These are phyloP conservation scores for Russula ochroleuca DNA, from an alignment of 768 basidiomycete genomes.

Conservation along the genomic window DNA sequence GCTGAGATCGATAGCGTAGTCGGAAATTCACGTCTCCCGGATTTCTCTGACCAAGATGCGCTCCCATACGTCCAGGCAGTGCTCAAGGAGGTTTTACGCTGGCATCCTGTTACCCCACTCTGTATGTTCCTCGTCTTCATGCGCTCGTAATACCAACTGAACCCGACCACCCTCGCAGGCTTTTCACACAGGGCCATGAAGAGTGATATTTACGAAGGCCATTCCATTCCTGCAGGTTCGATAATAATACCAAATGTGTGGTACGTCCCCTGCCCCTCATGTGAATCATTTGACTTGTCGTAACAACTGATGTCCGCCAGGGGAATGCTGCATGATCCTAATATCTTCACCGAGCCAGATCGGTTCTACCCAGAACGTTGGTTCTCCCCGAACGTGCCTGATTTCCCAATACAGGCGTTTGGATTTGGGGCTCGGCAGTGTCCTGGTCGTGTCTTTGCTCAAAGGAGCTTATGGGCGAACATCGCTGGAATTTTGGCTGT, in stretches of 20 bases:
- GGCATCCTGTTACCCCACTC: not conserved
- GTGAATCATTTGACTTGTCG: not conserved
- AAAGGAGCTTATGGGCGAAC: not conserved
- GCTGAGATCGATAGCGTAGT: not conserved
- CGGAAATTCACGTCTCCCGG: not conserved
- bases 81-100: slow-evolving; percentile 1
- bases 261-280: not conserved
- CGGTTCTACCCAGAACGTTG: slow-evolving; percentile 1
- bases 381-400: not conserved
- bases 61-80: not conserved
- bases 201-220: not conserved
- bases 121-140: not conserved
- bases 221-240: slow-evolving; percentile 1
- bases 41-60: not conserved
- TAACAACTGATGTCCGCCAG: not conserved
- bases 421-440: not conserved
- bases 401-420: not conserved
- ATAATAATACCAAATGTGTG: not conserved
- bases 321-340: slow-evolving; percentile 1
- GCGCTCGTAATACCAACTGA: not conserved
- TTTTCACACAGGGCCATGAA: not conserved
- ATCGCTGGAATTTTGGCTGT: not conserved
- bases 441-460: not conserved
- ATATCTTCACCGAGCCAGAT: slow-evolving; percentile 1
- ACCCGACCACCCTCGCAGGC: not conserved